These are phyloP conservation scores for Tuber aestivum DNA, from an alignment of 495 filamentous ascomycete species.

Conservation along the genomic window DNA sequence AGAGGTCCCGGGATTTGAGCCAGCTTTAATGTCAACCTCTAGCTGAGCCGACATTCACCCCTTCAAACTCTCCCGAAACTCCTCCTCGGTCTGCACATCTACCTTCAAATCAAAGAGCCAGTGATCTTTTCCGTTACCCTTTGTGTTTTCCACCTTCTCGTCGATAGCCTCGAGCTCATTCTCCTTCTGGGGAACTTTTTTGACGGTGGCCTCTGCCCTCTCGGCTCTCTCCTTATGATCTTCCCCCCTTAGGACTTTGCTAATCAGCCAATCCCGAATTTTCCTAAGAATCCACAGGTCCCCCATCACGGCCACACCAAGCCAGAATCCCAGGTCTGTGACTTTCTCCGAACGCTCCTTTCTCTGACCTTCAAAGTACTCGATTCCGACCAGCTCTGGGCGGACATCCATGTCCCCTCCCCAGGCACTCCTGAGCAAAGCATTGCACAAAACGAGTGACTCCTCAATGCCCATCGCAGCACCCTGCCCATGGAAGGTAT, in stretches of 20 bases:
- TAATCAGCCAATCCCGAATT: slow-evolving; percentile 17
- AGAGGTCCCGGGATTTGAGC: no score
- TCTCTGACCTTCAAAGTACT: slow-evolving; percentile 16
- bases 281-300: slow-evolving; percentile 23
- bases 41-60: neutral
- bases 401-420: neutral
- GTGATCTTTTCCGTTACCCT: slow-evolving; percentile 1
- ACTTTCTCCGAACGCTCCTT: slow-evolving; percentile 13
- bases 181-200: neutral
- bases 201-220: neutral
- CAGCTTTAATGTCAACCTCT: neutral
- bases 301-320: slow-evolving; percentile 24
- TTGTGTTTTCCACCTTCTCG: neutral
- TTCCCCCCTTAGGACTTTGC: neutral
- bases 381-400: slow-evolving; percentile 8
- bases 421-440: slow-evolving; percentile 20
- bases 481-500: slow-evolving; percentile 30
- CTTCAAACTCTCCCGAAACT: slow-evolving; percentile 14
- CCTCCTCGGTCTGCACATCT: slow-evolving; percentile 9
- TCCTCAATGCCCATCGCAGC: slow-evolving; percentile 34
- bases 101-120: slow-evolving; percentile 27
- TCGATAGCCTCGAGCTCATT: neutral
- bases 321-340: slow-evolving; percentile 29
- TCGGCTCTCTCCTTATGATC: neutral
- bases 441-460: slow-evolving; percentile 12